Base-by-base conservation (phyloP, 805 yeast genomes). In the Wickerhamomyces pijperi region DNA sequence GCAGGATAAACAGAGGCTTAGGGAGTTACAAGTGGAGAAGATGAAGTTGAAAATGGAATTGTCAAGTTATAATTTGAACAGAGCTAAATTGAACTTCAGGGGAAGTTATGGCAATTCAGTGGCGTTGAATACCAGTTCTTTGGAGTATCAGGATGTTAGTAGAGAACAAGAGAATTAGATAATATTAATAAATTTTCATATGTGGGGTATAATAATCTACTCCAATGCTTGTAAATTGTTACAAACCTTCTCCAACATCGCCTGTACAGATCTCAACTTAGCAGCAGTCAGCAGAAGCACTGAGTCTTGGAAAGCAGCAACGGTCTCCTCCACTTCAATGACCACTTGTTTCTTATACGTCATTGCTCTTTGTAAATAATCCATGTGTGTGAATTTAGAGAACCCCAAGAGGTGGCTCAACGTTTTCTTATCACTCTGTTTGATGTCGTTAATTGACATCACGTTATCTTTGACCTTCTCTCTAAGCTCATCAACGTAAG, bases 281-380 rank as follows among this genome's bases (percentile, higher is more conserved):
- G 14, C 13, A 9, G 7, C 29, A 9, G 13, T 14, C 4, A 4
- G 7, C 29, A 25, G 4, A 4, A 25, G 13, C 7, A 4, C 4
- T 8, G 29, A 8, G 13, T 25, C 29, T 4, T 5, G 7, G n/a
- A 9, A 8, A 25, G 5, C 13, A 4, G 29, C 12, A 7, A 9
- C 13, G 4, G n/a, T 13, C n/a, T 25, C 29, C 29, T 25, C 29
- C 13, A 25, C 12, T 25, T 25, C n/a, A 50, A 75, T 74, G 19
- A 79, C 87, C 34, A 79, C 85, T 46, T 61, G 64, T 33, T 64
- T 61, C 42, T 71, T 61, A 53, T 70, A 80, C 0, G 87, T 79
- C 14, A 78, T 59, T 40, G 83, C 74, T 43, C 79, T 68, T 15
- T 80, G 76, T 37, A 81, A 61, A 52, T 72, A 75, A 47, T 73